Percentiles rank a stretch among this genome's conserved stretches.
These are phyloP conservation scores for Mycena olivaceomarginata DNA, from an alignment of 768 basidiomycete species.

Conservation along the genomic window DNA sequence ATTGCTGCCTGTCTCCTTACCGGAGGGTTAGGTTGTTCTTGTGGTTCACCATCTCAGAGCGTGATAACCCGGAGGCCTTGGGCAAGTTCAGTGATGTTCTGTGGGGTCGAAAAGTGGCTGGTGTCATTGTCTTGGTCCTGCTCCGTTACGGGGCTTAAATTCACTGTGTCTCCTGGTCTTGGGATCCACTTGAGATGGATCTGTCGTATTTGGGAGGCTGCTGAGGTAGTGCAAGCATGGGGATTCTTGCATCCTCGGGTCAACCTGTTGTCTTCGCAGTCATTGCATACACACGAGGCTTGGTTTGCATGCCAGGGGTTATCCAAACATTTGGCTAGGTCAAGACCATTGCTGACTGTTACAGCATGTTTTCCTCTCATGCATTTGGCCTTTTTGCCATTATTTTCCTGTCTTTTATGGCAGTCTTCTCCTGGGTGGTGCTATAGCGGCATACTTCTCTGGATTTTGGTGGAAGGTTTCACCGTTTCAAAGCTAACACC, in stretches of 20 bases:
- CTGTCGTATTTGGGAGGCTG: background rate
- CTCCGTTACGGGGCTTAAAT: no score
- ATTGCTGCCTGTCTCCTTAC: background rate
- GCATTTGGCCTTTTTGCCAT: background rate
- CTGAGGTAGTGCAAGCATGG: conserved; percentile 18
- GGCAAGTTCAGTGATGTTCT: background rate
- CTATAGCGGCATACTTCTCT: conserved; percentile 36
- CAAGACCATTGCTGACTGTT: no score
- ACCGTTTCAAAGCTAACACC: conserved; percentile 11
- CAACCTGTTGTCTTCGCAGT: background rate
- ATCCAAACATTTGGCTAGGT: background rate
- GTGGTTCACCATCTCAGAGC: background rate
- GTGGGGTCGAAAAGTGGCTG: background rate
- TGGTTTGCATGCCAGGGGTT: background rate
- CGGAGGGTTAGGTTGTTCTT: background rate
- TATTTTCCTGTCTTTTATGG: conserved; percentile 17
- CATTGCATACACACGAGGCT: conserved; percentile 16
- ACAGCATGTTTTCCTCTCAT: no score
- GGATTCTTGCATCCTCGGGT: conserved; percentile 26
- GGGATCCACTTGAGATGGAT: conserved; percentile 26
- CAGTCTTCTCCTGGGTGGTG: conserved; percentile 26
- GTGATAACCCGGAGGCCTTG: background rate
- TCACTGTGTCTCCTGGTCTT: no score
- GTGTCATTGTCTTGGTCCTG: no score
- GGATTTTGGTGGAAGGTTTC: background rate